Conservation (phyloP, 164 flowering plant genomes). For the Macadamia integrifolia region DNA sequence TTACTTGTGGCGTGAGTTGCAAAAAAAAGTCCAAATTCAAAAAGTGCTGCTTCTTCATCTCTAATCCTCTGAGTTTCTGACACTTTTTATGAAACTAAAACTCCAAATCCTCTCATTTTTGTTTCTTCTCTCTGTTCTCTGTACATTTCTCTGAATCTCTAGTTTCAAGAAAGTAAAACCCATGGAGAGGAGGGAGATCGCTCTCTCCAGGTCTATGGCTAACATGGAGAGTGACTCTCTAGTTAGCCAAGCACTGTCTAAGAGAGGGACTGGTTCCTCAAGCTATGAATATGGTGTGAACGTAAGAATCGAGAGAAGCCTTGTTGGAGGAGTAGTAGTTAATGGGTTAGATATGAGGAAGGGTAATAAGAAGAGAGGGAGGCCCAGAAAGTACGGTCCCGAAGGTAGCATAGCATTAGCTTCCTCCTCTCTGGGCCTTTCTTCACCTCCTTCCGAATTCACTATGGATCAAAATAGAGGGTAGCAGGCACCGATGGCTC, state of each 20-base stretch:
- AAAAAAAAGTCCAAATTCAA: slow-evolving; percentile 15
- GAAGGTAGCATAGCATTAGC: slow-evolving; percentile 29
- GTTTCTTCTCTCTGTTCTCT: neutral
- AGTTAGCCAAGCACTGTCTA: slow-evolving; percentile 4
- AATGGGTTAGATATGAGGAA: neutral
- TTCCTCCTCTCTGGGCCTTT: no score
- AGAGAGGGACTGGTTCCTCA: slow-evolving; percentile 19
- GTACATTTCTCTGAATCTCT: neutral
- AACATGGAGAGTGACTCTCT: slow-evolving; percentile 43
- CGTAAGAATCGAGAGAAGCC: no score
- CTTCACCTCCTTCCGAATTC: no score
- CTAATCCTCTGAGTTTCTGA: slow-evolving; percentile 3
- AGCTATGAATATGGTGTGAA: neutral
- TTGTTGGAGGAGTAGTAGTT: no score
- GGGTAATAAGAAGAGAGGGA: slow-evolving; percentile 65
- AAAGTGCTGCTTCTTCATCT: neutral
- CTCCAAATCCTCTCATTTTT: neutral
- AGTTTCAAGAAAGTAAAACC: neutral
- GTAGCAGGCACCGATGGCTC: no score
- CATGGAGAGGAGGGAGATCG: slow-evolving; percentile 52
- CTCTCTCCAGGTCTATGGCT: slow-evolving; percentile 35
- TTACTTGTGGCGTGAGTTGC: slow-evolving; percentile 54
- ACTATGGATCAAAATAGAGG: no score
- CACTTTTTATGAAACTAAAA: neutral
- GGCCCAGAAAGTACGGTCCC: slow-evolving; percentile 78